Base-by-base conservation (phyloP, 441 rosid species). In the Sinapis alba region DNA sequence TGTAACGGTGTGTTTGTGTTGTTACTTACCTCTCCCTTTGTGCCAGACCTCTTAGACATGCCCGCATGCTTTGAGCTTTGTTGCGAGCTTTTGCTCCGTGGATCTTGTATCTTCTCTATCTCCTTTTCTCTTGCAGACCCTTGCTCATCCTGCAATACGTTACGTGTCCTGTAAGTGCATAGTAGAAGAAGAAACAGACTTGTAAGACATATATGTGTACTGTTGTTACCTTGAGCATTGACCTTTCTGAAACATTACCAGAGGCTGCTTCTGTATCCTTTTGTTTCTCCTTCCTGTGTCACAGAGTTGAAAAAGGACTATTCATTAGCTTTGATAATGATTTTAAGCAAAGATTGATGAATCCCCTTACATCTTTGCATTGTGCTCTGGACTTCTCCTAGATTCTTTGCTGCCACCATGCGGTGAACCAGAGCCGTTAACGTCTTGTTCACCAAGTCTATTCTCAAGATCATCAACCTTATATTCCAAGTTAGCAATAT, bases 1-100 rank as follows among this genome's bases (percentile, higher is more conserved):
- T 45, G 0, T 36, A 72, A 68, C 56, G 51, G 66, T n/a, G 5
- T 67, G 10, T 16, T 50, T 62, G 6, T 32, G 26, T 10, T 50
- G 79, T 60, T 72, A 7, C 84, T 65, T 86, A 96, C 99, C 90
- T 93, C 98, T 50, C 81, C 83, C 87, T 76, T 92, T 51, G 84
- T 34, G 61, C 83, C 65, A 10, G 93, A 81, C 83, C 79, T 93
- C 86, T 83, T 91, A 27, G 80, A 64, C 68, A 68, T 62, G 53
- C 78, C 85, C 32, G 69, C 70, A 38, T 71, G 71, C 67, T 73
- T 69, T 68, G 84, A 83, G 78, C 50, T 76, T 67, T 36, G 78
- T 69, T 71, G 86, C 68, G 84, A 85, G 79, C 79, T 86, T 72
- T 84, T 84, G 71, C 79, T 84, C 28, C 71, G 68, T 38, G 79